These are phyloP conservation scores for Rhizophagus sp. DNA, from an alignment of 192 early-diverging fungal species.

Conservation along the genomic window DNA sequence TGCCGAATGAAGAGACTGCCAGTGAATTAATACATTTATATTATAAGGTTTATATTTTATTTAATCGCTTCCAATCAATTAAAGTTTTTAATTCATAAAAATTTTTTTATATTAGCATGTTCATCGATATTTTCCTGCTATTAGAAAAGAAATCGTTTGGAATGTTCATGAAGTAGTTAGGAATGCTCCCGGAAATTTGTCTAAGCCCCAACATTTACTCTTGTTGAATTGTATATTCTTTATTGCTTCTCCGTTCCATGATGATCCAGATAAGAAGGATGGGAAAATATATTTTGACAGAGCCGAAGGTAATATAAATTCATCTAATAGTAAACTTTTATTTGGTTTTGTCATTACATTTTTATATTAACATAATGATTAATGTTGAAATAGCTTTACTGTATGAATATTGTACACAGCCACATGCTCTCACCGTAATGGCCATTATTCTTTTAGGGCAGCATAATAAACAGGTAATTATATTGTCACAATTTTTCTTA, in stretches of 20 bases:
- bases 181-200: slow-evolving; percentile 1
- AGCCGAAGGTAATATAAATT: slow-evolving; percentile 23
- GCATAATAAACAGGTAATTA: slow-evolving; percentile 26
- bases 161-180: not conserved
- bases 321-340: not conserved
- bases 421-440: slow-evolving; percentile 20
- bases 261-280: slow-evolving; percentile 16
- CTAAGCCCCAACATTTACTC: slow-evolving; percentile 18
- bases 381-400: not conserved
- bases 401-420: slow-evolving; percentile 24
- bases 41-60: not conserved
- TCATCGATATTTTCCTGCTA: slow-evolving; percentile 21
- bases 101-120: slow-evolving; percentile 19
- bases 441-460: slow-evolving; percentile 12
- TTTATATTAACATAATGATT: not conserved
- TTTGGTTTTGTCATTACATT: too few relatives aligned
- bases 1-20: slow-evolving; percentile 11
- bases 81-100: not conserved
- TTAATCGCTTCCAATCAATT: not conserved
- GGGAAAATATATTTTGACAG: slow-evolving; percentile 24
- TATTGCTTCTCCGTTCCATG: slow-evolving; percentile 17
- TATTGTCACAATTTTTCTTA: not conserved
- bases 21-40: slow-evolving; percentile 1
- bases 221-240: slow-evolving; percentile 26
- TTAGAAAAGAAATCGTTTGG: not conserved